These are phyloP conservation scores for Nymphaea colorata DNA, from an alignment of 164 flowering plant species.

Conservation along the genomic window DNA sequence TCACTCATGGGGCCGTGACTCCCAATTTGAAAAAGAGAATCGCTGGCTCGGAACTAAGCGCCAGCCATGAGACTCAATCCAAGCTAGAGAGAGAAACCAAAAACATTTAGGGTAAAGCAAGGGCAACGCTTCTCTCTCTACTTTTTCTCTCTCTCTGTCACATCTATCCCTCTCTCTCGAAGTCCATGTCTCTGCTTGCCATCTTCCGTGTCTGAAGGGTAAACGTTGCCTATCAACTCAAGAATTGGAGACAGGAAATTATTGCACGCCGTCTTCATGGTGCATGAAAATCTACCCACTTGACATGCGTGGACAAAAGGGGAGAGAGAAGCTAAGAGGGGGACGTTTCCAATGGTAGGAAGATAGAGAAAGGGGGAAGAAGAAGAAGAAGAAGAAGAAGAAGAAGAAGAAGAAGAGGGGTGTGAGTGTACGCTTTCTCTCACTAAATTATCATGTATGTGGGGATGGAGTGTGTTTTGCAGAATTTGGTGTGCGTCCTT, in stretches of 20 bases:
- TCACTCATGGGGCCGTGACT: neutral
- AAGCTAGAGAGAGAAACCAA: neutral
- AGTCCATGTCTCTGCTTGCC: neutral
- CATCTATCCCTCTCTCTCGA: neutral
- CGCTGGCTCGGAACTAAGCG: neutral
- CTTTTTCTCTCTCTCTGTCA: too few species aligned
- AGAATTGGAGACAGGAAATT: neutral
- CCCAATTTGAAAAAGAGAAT: neutral
- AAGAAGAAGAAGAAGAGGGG: neutral
- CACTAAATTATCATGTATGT: too few species aligned
- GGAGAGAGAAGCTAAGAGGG: constrained; percentile 51
- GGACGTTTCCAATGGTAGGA: constrained; percentile 4
- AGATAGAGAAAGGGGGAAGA: neutral
- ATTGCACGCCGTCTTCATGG: neutral
- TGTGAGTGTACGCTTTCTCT: too few species aligned
- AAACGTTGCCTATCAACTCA: neutral
- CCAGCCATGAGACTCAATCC: neutral
- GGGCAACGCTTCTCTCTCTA: neutral
- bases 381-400: neutral
- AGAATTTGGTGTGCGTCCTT: too few species aligned
- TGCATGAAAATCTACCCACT: neutral
- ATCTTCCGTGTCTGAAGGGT: neutral
- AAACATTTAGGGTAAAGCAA: neutral
- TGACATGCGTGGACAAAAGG: neutral
- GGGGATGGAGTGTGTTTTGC: too few species aligned